Evolutionary conservation across 129 eudicot species (phyloP), one percentile per base, ranked within the genome.

Genomic region (Erigeron canadensis): DNA sequence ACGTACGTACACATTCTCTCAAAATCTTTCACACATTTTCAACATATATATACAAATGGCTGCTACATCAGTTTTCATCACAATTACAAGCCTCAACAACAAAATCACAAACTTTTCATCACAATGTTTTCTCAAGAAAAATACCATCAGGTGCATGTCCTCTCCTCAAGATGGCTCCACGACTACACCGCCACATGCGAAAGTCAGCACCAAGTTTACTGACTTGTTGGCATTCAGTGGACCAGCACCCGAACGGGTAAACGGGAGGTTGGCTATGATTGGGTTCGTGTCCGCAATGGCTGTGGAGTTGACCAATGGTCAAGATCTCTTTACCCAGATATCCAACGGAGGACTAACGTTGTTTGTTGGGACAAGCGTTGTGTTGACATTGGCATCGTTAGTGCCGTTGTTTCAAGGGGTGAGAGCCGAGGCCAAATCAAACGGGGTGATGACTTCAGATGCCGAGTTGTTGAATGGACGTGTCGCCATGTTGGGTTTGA

Each of bases 401-500:
- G 77, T 93, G 23, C 98, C 98, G 1, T 47, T 93, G 62, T 87
- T 93, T 10, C 81, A 81, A 61, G 98, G 98, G 9, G 89, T 80
- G 41, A 85, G 75, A 4, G 88, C 65, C 1, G 88, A 89, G 60
- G 76, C 95, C 0, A 85, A 85, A 59, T 83, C 98, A 3, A 67
- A 7, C 0, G 96, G 85, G 2, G 0, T 93, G 17, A 89, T 93
- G 96, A 85, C 80, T 0, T 76, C 98, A 0, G 95, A 93, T 69
- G 98, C 95, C 3, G 98, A 91, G 83, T 47, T 91, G 21, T 86
- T 91, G 94, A 91, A 91, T 18, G 96, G 98, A 4, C 82, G 98
- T 50, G 39, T 82, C 63, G 96, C 98, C 1, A 91, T 91, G 96
- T 68, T 93, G 75, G 96, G 98, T 18, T 74, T 93, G 56, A 83